Conservation (phyloP, 129 eudicot genomes). For the Daucus carota region DNA sequence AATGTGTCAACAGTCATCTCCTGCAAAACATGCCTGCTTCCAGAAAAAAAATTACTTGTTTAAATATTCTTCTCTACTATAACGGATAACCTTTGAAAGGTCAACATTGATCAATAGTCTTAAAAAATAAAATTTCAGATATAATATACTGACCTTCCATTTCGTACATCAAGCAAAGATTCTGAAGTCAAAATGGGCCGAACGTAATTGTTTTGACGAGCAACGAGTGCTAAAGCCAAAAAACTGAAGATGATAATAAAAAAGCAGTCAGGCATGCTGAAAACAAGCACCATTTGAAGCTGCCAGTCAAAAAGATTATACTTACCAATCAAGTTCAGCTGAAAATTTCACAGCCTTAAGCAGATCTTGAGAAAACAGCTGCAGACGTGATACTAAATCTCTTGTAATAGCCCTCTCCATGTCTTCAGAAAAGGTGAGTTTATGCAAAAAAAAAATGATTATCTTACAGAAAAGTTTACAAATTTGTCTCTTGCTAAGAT, state of each 20-base stretch:
- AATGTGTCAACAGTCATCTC: slow-evolving; percentile 95
- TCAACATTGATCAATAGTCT: slow-evolving; percentile 10
- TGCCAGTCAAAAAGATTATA: slow-evolving; percentile 1
- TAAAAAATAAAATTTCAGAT: background rate
- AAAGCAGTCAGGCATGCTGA: background rate
- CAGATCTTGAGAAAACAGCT: slow-evolving; percentile 53
- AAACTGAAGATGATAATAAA: slow-evolving; percentile 27
- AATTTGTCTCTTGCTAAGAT: background rate
- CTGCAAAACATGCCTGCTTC: slow-evolving; percentile 90
- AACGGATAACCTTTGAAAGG: background rate
- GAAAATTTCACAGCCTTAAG: slow-evolving; percentile 72
- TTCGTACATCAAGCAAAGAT: slow-evolving; percentile 62
- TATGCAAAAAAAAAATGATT: background rate
- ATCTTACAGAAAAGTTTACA: background rate
- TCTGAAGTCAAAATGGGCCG: slow-evolving; percentile 77
- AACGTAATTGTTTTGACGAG: slow-evolving; percentile 81
- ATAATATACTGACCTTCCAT: slow-evolving; percentile 64
- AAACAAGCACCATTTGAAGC: background rate
- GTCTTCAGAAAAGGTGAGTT: slow-evolving; percentile 32
- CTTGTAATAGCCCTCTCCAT: slow-evolving; percentile 95
- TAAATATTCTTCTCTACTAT: slow-evolving; percentile 2
- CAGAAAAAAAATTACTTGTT: slow-evolving; percentile 8
- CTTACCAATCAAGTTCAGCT: slow-evolving; percentile 93
- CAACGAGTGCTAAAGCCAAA: slow-evolving; percentile 85
- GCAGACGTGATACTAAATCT: slow-evolving; percentile 74